Base-by-base conservation (phyloP, 2,329 filamentous ascomycete species). In the Monilinia aucupariae region DNA sequence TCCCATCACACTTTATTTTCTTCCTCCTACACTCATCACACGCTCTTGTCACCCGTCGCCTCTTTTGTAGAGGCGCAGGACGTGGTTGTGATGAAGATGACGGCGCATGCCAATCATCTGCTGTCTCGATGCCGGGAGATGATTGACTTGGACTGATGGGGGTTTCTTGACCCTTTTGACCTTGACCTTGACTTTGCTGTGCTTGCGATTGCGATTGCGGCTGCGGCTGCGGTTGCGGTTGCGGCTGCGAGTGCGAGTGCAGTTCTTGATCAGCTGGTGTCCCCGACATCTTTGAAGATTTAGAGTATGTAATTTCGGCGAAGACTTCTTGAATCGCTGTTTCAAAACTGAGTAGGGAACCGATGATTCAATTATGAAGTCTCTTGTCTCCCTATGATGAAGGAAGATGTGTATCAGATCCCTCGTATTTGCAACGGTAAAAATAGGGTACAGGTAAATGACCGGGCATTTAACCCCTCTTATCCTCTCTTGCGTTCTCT, bases 1-100 rank as follows among this genome's bases (percentile, higher is more conserved):
- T 91, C 69, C 61, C 90, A 74, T 92, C 89, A 70, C 89, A 93
- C 74, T 92, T 93, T 72, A 93, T 93, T 76, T 93, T 93, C 75
- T 93, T 93, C 69, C 89, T 83, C 63, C 90, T 83, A 73, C 90
- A 93, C 75, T 92, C 88, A 70, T 92, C 90, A 76, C 90, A 93
- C 48, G 90, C 90, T 70, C 90, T 82, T 25, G 89, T 92, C 51
- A 93, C 90, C 72, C 90, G 82, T 62, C 89, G 82, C 66, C 90
- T 82, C 74, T 93, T 92, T 37, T 59, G 61, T 30, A 59, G 47
- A 15, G 61, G 55, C 20, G 61, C 47, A 13, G 61, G 39, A 37
- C 47, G 55, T 52, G 54, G 61, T 30, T 59, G 61, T 32, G 54
- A 45, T 43, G 54, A n/a, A 22, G 54, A 51, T 43, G 54, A 27